Evolutionary conservation across 768 basidiomycete genomes (phyloP), one percentile per base, ranked within the genome.

Genomic region (Trametopsis cervina): DNA sequence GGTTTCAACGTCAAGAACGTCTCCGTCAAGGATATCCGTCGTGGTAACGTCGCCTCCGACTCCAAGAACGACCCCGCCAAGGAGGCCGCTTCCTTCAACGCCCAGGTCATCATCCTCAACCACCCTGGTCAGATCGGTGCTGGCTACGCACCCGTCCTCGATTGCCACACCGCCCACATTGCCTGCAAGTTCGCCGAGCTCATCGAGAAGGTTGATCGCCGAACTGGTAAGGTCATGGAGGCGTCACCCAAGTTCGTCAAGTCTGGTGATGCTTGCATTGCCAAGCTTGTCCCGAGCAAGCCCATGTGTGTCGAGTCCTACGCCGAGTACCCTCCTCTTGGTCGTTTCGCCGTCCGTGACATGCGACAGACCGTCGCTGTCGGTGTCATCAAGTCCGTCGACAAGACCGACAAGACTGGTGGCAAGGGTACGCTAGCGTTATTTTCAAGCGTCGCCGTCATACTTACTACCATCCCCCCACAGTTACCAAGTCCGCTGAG

Each of bases 1-100:
- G 91, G 92, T 59, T 98, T 96, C 83, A 96, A 96, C 84, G 87
- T 94, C 77, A 95, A 94, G 85, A 96, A 96, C 89, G 96, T 99
- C 41, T 98, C 96, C 53, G 95, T 99, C 70, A 99, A 99, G 83
- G 96, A 99, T 77, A 98, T 98, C 64, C 93, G 96, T 65, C 92
- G 96, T 78, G 96, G 96, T 54, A 97, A 98, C 73, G 96, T 98
- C 61, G 90, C 89, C 66, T 96, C 93, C 58, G 96, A 99, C 83
- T 92, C 94, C 62, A 99, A 99, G 90, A 97, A 97, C 74, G 95
- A 98, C 78, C 96, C 96, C 61, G 92, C 94, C 59, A 96, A 94
- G 83, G 94, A 96, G 76, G 93, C 94, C 56, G 90, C 92, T 55
- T 95, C 93, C 53, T 95, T 98, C 90, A 97, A 85, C 72, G 95